These are phyloP conservation scores for Strobilomyces dryophilus DNA, from an alignment of 768 basidiomycete genomes.

Conservation along the genomic window DNA sequence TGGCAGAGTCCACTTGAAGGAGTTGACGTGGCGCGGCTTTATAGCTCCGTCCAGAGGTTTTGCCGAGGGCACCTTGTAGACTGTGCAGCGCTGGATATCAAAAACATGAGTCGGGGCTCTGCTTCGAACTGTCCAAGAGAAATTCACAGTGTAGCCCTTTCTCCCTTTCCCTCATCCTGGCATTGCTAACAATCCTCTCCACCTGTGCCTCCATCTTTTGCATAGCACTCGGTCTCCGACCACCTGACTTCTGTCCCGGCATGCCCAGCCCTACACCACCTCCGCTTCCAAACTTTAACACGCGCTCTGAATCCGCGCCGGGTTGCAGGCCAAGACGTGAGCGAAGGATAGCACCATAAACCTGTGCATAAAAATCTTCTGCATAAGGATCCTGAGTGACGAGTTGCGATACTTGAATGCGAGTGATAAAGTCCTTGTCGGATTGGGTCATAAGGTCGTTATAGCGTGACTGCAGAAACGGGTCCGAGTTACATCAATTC, in stretches of 20 bases:
- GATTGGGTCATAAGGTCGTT: constrained; percentile 97
- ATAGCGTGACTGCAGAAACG: constrained; percentile 63
- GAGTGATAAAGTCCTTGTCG: constrained; percentile 99
- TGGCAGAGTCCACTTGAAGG: constrained; percentile 73
- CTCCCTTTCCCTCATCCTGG: constrained; percentile 81
- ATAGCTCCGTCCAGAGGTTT: constrained; percentile 89
- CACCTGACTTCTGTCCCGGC: constrained; percentile 46
- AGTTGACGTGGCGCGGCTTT: constrained; percentile 96
- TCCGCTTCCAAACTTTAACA: constrained; percentile 84
- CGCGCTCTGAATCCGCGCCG: constrained; percentile 61
- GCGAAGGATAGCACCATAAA: constrained; percentile 81
- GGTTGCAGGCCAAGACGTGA: constrained; percentile 68
- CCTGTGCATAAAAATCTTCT: constrained; percentile 98
- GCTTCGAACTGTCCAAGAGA: neutral
- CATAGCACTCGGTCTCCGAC: constrained; percentile 79
- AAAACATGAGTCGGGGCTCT: neutral
- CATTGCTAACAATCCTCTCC: constrained; percentile 91
- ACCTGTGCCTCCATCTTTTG: constrained; percentile 94
- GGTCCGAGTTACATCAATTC: neutral
- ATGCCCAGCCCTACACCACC: constrained; percentile 74
- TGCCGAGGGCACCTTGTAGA: constrained; percentile 91
- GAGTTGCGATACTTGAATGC: constrained; percentile 97
- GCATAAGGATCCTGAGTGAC: constrained; percentile 96
- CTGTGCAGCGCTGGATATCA: constrained; percentile 55
- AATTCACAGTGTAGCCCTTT: constrained; percentile 60